Percentiles rank a stretch among this genome's conserved stretches.
These are phyloP conservation scores for Rhinocladiella mackenziei DNA, from an alignment of 2,329 filamentous ascomycete genomes.

Conservation along the genomic window DNA sequence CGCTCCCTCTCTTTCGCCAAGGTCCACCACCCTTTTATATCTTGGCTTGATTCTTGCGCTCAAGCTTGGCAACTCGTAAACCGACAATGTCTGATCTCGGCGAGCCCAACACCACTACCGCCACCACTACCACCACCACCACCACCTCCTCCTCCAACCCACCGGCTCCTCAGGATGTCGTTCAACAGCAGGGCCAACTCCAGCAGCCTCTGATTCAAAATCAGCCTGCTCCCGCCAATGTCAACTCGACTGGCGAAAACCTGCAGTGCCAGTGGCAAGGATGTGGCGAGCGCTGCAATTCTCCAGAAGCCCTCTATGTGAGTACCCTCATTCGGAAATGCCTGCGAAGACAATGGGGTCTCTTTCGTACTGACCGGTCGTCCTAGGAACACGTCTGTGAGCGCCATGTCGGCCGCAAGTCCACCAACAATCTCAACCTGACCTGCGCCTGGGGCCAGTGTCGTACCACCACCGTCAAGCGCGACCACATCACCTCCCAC, in stretches of 20 bases:
- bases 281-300: conserved; percentile 57
- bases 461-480: conserved; percentile 94
- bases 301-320: conserved; percentile 61
- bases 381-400: conserved; percentile 93
- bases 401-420: conserved; percentile 96
- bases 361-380: conserved; percentile 16
- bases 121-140: conserved; percentile 8
- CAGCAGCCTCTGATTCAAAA: conserved; percentile 13
- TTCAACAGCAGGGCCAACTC: conserved; percentile 23
- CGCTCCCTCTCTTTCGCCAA: conserved; percentile 1
- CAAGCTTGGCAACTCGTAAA: conserved; percentile 7
- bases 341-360: too few relatives aligned
- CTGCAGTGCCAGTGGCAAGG: conserved; percentile 59
- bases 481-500: conserved; percentile 98
- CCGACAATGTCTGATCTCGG: conserved; percentile 22
- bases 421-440: conserved; percentile 96
- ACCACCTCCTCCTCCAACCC: conserved; percentile 8
- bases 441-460: conserved; percentile 97
- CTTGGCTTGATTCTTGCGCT: conserved; percentile 10
- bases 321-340: too few relatives aligned
- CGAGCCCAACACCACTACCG: conserved; percentile 18
- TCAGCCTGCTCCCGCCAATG: conserved; percentile 24
- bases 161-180: conserved; percentile 21
- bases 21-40: conserved; percentile 1
- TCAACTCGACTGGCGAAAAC: conserved; percentile 35